Evolutionary conservation across 1,284 basidiomycete genomes (phyloP).

Genomic region (Marasmius tenuissimus): DNA sequence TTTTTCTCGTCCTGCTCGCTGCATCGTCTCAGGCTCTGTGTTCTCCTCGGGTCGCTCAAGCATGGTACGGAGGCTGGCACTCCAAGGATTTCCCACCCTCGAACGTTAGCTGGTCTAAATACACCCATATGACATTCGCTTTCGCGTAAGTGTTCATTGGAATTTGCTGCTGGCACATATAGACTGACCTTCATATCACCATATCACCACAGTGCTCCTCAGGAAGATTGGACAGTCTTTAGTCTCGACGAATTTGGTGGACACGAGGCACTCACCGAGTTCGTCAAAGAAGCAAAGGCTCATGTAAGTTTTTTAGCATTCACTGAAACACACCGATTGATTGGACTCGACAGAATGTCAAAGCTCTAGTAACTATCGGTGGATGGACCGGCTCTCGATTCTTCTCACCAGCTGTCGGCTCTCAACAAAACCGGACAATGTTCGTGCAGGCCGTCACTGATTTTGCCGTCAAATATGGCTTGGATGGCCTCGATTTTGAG

Average conservation of each 20-base stretch:
- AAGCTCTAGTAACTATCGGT: constrained; percentile 74
- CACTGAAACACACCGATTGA: neutral
- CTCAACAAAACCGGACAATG: constrained; percentile 52
- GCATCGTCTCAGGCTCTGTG: no score
- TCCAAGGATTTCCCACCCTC: constrained; percentile 39
- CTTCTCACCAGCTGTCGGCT: constrained; percentile 71
- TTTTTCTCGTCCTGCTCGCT: no score
- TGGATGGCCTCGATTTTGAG: constrained; percentile 85
- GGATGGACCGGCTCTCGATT: constrained; percentile 78
- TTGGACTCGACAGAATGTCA: constrained; percentile 45
- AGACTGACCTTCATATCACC: neutral
- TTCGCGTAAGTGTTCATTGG: constrained; percentile 21
- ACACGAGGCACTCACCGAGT: neutral
- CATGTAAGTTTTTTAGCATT: neutral
- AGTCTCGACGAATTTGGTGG: neutral
- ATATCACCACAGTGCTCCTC: neutral
- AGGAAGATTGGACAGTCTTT: neutral
- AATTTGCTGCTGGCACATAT: neutral
- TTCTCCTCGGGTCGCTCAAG: constrained; percentile 26
- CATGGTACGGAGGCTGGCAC: constrained; percentile 50
- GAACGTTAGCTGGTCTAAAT: constrained; percentile 47
- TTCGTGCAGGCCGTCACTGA: constrained; percentile 68
- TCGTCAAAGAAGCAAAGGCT: neutral
- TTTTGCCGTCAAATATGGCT: constrained; percentile 57
- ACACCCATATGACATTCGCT: constrained; percentile 49